Evolutionary conservation across 305 asterid genomes (phyloP).

Genomic region (Ajuga reptans): DNA sequence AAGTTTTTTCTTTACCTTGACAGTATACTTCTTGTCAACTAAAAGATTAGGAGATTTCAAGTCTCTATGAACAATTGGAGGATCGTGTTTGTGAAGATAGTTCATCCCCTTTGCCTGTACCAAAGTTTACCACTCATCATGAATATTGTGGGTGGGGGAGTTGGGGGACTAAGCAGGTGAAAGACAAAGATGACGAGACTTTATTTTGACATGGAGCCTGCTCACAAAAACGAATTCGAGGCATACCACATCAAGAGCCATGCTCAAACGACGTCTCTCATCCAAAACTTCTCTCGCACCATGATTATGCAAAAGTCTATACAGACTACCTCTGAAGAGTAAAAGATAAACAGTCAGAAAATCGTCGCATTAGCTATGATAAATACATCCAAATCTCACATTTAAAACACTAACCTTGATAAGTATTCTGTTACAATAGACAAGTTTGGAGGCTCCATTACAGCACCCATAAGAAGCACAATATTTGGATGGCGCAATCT

Average conservation of each 20-base stretch:
- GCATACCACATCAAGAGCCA: slow-evolving; percentile 90
- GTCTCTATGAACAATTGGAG: slow-evolving; percentile 90
- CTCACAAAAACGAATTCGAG: not conserved
- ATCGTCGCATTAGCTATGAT: not conserved
- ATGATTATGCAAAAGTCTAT: slow-evolving; percentile 68
- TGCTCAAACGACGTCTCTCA: slow-evolving; percentile 74
- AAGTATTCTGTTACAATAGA: slow-evolving; percentile 86
- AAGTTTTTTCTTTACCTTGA: slow-evolving; percentile 47
- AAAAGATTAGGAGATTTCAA: slow-evolving; percentile 90
- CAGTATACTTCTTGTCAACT: slow-evolving; percentile 81
- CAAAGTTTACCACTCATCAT: slow-evolving; percentile 9
- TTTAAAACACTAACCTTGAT: slow-evolving; percentile 46
- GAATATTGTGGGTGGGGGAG: no score
- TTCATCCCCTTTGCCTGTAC: slow-evolving; percentile 93
- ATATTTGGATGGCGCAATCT: slow-evolving; percentile 89
- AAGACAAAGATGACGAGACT: not conserved
- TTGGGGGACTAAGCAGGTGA: not conserved
- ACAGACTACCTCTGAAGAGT: slow-evolving; percentile 75
- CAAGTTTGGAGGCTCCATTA: slow-evolving; percentile 74
- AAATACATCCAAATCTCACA: slow-evolving; percentile 13
- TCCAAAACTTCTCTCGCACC: slow-evolving; percentile 68
- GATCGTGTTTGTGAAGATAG: slow-evolving; percentile 77
- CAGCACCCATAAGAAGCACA: slow-evolving; percentile 95
- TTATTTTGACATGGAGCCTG: slow-evolving; percentile 1
- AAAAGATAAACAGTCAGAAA: slow-evolving; percentile 8